These are phyloP conservation scores for Tylopilus cervinicoccineus DNA, from an alignment of 768 basidiomycete genomes.

Conservation along the genomic window DNA sequence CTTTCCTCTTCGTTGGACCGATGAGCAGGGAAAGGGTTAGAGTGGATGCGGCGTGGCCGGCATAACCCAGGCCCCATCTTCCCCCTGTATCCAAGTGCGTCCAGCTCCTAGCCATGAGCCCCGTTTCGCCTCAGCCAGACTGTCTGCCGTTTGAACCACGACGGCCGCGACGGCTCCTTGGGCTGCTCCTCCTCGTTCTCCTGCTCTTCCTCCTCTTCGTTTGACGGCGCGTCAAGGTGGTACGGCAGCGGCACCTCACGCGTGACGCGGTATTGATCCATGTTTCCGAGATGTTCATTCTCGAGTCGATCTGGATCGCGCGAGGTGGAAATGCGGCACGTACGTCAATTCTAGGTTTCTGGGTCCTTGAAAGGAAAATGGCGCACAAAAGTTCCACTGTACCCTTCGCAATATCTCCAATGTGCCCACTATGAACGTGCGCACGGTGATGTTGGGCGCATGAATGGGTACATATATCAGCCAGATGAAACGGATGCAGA, in stretches of 20 bases:
- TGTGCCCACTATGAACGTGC: constrained; percentile 63
- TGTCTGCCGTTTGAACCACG: too few relatives aligned
- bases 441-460: constrained; percentile 46
- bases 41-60: too few relatives aligned
- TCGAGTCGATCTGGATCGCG: constrained; percentile 64
- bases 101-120: too few relatives aligned
- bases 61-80: too few relatives aligned
- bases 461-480: constrained; percentile 63
- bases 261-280: constrained; percentile 77
- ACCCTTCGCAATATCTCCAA: constrained; percentile 78
- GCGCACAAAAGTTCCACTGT: constrained; percentile 91
- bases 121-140: too few relatives aligned
- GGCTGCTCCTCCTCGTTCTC: too few relatives aligned
- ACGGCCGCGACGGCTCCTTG: too few relatives aligned
- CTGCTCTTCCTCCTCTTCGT: neutral
- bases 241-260: constrained; percentile 86
- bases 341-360: neutral
- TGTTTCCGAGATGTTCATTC: constrained; percentile 90
- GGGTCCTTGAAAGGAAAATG: constrained; percentile 5
- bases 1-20: too few relatives aligned
- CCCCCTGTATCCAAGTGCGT: too few relatives aligned
- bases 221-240: constrained; percentile 42
- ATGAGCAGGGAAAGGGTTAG: too few relatives aligned
- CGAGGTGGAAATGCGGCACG: neutral
- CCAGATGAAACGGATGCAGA: constrained; percentile 82